Base-by-base conservation (phyloP, 768 basidiomycete genomes). In the Phallus indusiatus region DNA sequence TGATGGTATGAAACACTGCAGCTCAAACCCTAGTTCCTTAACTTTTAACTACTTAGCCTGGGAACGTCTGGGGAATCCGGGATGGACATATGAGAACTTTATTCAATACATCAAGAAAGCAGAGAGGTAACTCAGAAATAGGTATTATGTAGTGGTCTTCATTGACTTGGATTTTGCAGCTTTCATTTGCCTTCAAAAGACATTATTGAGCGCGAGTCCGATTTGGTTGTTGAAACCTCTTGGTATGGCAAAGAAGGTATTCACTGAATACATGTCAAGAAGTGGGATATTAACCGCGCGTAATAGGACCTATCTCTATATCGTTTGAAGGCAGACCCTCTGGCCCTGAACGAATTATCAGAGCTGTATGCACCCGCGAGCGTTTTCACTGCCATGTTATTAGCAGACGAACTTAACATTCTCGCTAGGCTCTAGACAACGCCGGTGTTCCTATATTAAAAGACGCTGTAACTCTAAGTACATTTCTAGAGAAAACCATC, bases 31-130 rank as follows among this genome's bases (percentile, higher is more conserved):
- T n/a, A 14, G 2, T 14, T 42, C 12, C 4, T 42, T 42, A 14
- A 42, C 42, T 12, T 28, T n/a, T 28, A 6, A 47, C 67, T 66
- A 67, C 53, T 7, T 62, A 64, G 24, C 51, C 11, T 17, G 50
- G 52, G 80, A 81, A 63, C 68, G 70, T 53, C 70, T 83, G 17
- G 81, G 81, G 5, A 81, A 81, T 59, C 70, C 71, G 0, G 80
- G 80, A 6, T 83, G 80, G 80, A 80, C 79, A 61, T 82, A 77
- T 77, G 64, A 71, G 0, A 71, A 74, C n/a, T 76, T 72, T 56
- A 54, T 68, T 8, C 72, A 73, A 51, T 76, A 76, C 60, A 71
- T 69, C 3, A 68, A 67, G 60, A 73, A 69, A 53, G 65, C 69
- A 5, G 74, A 75, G 62, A 75, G 63, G 78, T 78, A 28, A 24